Conservation (phyloP, 1,284 basidiomycete genomes). For the Porodaedalea pini region DNA sequence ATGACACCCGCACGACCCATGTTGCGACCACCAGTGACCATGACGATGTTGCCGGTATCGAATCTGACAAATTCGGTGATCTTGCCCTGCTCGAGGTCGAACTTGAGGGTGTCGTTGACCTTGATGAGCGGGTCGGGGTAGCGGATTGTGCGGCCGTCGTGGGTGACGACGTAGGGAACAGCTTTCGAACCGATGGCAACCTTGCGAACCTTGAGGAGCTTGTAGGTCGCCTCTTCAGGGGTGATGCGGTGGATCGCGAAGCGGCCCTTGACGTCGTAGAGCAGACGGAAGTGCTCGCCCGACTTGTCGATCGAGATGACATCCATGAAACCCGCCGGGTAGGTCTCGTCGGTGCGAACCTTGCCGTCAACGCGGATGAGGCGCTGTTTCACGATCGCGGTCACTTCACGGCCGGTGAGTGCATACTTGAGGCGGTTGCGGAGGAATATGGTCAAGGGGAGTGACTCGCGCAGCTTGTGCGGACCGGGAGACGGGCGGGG, state of each 20-base stretch:
- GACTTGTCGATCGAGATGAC: constrained; percentile 98
- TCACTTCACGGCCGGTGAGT: constrained; percentile 94
- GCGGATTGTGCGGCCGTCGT: constrained; percentile 99
- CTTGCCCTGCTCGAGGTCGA: constrained; percentile 93
- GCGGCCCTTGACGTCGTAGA: constrained; percentile 99
- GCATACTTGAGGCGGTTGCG: constrained; percentile 99
- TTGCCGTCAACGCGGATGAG: constrained; percentile 99
- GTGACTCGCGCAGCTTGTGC: constrained; percentile 98
- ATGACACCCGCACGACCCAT: constrained; percentile 98
- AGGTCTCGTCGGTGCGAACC: constrained; percentile 97
- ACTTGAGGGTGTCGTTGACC: constrained; percentile 98
- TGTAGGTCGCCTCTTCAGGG: constrained; percentile 95
- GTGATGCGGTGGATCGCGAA: constrained; percentile 99
- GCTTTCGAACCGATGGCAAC: constrained; percentile 91
- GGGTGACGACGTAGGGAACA: constrained; percentile 96
- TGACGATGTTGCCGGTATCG: constrained; percentile 96
- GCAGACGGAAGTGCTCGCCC: constrained; percentile 98
- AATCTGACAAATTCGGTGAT: constrained; percentile 94
- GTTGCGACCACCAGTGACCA: constrained; percentile 99
- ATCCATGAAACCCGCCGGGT: constrained; percentile 97
- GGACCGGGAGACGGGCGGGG: constrained; percentile 97
- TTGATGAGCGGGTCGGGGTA: constrained; percentile 97
- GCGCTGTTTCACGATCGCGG: constrained; percentile 92
- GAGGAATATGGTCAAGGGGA: constrained; percentile 92
- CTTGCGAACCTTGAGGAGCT: constrained; percentile 95